Conservation (phyloP, 2,329 filamentous ascomycete genomes). For the Ceratocystis alfenasii region DNA sequence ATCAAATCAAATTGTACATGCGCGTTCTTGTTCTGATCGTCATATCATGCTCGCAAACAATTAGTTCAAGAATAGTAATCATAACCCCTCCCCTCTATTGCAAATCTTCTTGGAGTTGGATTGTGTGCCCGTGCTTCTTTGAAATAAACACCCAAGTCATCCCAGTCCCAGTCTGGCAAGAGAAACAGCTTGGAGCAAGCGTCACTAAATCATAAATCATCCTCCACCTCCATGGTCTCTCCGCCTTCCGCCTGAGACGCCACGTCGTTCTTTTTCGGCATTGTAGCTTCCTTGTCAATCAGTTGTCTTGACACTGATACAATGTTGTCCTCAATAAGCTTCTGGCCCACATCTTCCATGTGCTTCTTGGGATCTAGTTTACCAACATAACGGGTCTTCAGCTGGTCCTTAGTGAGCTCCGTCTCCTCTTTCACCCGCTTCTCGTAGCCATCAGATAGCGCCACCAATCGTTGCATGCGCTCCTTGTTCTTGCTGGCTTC, state of each 20-base stretch:
- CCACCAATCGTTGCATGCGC: conserved; percentile 74
- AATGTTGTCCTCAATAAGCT: conserved; percentile 98
- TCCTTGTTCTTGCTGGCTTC: conserved; percentile 82
- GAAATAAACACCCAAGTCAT: neutral
- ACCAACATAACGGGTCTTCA: conserved; percentile 97
- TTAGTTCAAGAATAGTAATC: conserved; percentile 9
- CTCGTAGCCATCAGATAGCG: conserved; percentile 88
- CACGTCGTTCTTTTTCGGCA: conserved; percentile 56
- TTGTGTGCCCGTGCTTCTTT: neutral
- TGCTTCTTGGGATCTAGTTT: conserved; percentile 99
- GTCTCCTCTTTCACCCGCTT: conserved; percentile 98
- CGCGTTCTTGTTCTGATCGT: neutral
- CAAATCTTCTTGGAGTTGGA: neutral
- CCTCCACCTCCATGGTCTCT: conserved; percentile 60
- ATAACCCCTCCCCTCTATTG: neutral
- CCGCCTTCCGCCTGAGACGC: conserved; percentile 40
- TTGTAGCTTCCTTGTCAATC: conserved; percentile 98
- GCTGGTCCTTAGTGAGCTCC: conserved; percentile 88
- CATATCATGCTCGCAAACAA: neutral
- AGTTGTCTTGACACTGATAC: conserved; percentile 96
- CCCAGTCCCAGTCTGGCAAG: neutral
- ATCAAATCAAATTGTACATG: neutral
- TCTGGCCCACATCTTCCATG: conserved; percentile 88
- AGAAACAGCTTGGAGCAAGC: conserved; percentile 1
- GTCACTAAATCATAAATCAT: conserved; percentile 33